Conservation (phyloP, 345 rosid species). For the Aquilaria yunnanensis region DNA sequence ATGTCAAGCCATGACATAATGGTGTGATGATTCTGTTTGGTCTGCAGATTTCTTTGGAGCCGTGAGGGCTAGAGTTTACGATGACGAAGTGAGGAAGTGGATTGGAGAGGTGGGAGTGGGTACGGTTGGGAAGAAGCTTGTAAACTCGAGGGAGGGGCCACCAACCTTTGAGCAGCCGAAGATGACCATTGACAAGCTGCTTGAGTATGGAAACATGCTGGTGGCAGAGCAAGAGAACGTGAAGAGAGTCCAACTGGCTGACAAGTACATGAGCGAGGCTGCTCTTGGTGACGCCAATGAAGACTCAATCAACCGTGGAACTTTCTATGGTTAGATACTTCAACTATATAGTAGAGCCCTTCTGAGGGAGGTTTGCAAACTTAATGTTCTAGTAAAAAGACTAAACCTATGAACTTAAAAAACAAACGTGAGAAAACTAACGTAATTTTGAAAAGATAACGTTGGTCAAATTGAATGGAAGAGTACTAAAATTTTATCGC, state of each 20-base stretch:
- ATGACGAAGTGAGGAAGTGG: conserved; percentile 97
- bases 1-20: neutral
- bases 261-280: conserved; percentile 72
- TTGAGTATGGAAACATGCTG: conserved; percentile 83
- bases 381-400: neutral
- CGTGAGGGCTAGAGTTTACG: conserved; percentile 90
- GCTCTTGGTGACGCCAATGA: conserved; percentile 88
- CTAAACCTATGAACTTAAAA: neutral
- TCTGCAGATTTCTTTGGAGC: conserved; percentile 90
- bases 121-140: conserved; percentile 65
- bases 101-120: conserved; percentile 54
- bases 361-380: conserved; percentile 30
- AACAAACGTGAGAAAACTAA: neutral
- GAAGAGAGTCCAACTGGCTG: conserved; percentile 96
- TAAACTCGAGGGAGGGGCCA: conserved; percentile 82
- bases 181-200: conserved; percentile 68
- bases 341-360: conserved; percentile 23
- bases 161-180: conserved; percentile 75
- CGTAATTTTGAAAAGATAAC: too few relatives aligned
- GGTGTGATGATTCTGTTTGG: neutral
- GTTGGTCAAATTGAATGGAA: too few relatives aligned
- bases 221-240: conserved; percentile 90
- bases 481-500: too few relatives aligned
- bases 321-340: conserved; percentile 66
- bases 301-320: conserved; percentile 57